These are phyloP conservation scores for Mycena polygramma DNA, from an alignment of 768 basidiomycete genomes.

Conservation along the genomic window DNA sequence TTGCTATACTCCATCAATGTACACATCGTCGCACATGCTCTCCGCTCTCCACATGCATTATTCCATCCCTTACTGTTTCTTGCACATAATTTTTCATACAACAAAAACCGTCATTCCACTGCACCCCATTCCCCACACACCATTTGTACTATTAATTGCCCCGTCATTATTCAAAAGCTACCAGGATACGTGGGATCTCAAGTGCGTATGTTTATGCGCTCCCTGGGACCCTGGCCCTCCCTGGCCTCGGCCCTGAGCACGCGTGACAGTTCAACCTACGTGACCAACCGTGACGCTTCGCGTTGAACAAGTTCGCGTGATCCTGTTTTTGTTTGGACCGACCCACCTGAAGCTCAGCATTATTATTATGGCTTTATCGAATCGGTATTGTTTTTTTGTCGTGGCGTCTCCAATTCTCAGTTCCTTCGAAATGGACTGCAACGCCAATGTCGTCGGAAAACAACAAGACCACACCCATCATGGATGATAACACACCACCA, in stretches of 20 bases:
- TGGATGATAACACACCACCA: constrained; percentile 48
- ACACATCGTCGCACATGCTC: constrained; percentile 36
- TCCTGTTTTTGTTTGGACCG: not conserved
- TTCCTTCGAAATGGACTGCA: too few species aligned
- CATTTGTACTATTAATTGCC: constrained; percentile 20
- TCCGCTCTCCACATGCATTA: constrained; percentile 22
- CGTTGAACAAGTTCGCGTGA: not conserved
- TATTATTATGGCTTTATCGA: too few species aligned
- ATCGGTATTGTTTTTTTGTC: too few species aligned
- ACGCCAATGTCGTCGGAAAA: not conserved
- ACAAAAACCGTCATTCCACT: not conserved
- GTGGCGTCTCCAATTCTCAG: too few species aligned
- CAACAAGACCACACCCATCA: constrained; percentile 4
- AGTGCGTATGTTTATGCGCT: constrained; percentile 17
- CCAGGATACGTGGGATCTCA: constrained; percentile 6
- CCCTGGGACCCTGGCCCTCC: too few species aligned
- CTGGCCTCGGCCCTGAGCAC: not conserved
- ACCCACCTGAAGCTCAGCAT: too few species aligned
- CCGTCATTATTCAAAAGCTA: constrained; percentile 3
- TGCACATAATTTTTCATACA: constrained; percentile 15
- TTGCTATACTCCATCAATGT: constrained; percentile 33
- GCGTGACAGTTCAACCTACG: not conserved
- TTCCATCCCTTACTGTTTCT: constrained; percentile 23
- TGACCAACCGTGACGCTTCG: not conserved
- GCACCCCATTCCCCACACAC: constrained; percentile 6